Evolutionary conservation across 306 rosid genomes (phyloP).

Genomic region (Vachellia pachyceras): DNA sequence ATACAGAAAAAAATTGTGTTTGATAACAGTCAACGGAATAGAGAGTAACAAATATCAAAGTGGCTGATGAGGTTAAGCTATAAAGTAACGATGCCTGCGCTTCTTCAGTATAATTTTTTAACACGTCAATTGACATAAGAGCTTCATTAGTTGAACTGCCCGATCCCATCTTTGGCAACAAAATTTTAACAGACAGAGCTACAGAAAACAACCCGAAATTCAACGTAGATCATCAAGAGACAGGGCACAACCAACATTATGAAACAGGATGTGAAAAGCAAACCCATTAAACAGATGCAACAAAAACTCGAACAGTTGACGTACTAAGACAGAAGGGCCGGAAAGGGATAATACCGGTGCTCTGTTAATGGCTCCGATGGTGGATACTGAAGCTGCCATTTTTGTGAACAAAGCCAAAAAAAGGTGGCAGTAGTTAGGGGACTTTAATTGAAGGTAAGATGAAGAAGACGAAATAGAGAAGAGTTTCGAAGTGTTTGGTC

Average conservation of each 20-base stretch:
- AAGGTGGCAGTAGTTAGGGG: not conserved
- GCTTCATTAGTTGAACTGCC: not conserved
- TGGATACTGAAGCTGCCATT: conserved; percentile 71
- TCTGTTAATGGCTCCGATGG: conserved; percentile 56
- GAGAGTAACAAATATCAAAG: not conserved
- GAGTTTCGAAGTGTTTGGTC: conserved; percentile 28
- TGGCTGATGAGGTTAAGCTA: not conserved
- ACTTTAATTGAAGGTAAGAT: not conserved
- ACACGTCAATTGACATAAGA: not conserved
- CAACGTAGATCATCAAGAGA: not conserved
- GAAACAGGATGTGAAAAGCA: conserved; percentile 2
- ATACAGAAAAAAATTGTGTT: not conserved
- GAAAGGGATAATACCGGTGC: conserved; percentile 52
- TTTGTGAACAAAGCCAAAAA: conserved; percentile 20
- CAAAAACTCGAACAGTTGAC: conserved; percentile 2
- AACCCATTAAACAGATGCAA: conserved; percentile 9
- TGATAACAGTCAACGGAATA: not conserved
- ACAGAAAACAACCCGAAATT: not conserved
- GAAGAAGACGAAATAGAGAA: conserved; percentile 35
- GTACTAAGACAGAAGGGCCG: conserved; percentile 3
- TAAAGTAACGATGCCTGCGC: not conserved
- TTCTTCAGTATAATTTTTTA: not conserved
- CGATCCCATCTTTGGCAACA: not conserved
- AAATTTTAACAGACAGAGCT: not conserved
- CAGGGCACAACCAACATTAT: not conserved